Base-by-base conservation (phyloP, 2,329 filamentous ascomycete genomes). In the Hypoxylon sp. region DNA sequence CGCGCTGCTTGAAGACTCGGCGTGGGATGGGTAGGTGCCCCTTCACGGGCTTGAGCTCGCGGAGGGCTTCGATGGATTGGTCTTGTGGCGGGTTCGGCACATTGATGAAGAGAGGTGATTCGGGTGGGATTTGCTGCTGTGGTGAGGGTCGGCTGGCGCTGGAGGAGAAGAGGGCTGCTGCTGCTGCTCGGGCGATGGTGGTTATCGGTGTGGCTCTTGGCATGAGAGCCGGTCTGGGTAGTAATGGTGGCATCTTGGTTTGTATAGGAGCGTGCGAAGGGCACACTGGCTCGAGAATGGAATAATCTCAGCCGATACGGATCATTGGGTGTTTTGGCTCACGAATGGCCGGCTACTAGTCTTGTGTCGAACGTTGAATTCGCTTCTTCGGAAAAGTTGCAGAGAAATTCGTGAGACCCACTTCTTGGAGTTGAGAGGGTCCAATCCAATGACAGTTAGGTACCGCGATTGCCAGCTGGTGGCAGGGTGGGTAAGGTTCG, bases 91-190 rank as follows among this genome's bases (percentile, higher is more conserved):
- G 87, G 72, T 86, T 85, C 51, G 94, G 95, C 60, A 98, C 84
- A 72, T 93, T 89, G 81, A 98, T 92, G 83, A 92, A 98, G 71
- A 88, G 87, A 50, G 96, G 95, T 36, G 94, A 97, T 78, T 98
- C 93, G 52, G 96, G 95, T 17, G 91, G 91, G 70, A 94, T 92
- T 30, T 48, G 55, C 36, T 63, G 58, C 50, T 83, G 82, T 65
- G 88, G 84, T 53, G 81, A 81, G 52, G 76, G 77, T 63, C 75
- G 73, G n/a, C 78, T 48, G 17, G 81, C 52, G 14, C 83, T 83
- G 69, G 82, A 81, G 75, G 86, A 87, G 60, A 81, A 63, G 60
- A 67, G 56, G 49, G 41, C 46, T 71, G 80, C 79, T 50, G 41
- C 46, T 71, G 80, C 79, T 50, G 78, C 70, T 56, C 77, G 70